A percentile compares a stretch with the other conserved stretches of the same genome.
phyloP scores from a whole-genome alignment of 805 yeast genomes.

The Candida coleopterorum region DNA sequence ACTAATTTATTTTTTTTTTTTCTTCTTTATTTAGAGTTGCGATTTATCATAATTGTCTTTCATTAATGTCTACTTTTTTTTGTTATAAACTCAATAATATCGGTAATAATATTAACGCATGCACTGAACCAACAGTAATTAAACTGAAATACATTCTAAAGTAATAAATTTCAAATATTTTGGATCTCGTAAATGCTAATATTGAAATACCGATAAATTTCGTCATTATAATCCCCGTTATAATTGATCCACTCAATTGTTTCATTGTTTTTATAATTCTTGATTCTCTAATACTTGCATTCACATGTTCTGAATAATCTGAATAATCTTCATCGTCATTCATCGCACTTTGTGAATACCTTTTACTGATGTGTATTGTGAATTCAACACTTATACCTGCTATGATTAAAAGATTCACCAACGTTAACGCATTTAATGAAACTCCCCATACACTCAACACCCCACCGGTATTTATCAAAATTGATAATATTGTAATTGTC shows the following conservation, averaged over 20 bases:
- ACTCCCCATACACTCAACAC: constrained; percentile 71
- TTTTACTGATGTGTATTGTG: constrained; percentile 80
- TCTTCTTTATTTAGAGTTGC: too few relatives aligned
- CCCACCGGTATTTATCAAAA: constrained; percentile 73
- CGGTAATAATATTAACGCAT: constrained; percentile 77
- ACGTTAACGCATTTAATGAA: constrained; percentile 79
- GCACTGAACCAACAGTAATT: constrained; percentile 71
- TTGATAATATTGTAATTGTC: constrained; percentile 53
- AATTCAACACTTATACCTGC: constrained; percentile 92
- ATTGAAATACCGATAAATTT: constrained; percentile 85
- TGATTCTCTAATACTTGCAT: constrained; percentile 7
- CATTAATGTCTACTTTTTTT: too few relatives aligned
- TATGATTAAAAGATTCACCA: constrained; percentile 89
- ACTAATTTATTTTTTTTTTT: too few relatives aligned
- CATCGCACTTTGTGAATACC: constrained; percentile 52
- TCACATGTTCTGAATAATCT: constrained; percentile 5
- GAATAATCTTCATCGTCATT: constrained; percentile 15
- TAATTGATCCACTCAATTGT: constrained; percentile 84
- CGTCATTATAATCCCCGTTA: constrained; percentile 87
- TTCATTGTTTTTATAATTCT: constrained; percentile 57
- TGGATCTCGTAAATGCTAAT: constrained; percentile 79
- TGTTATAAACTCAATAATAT: constrained; percentile 48
- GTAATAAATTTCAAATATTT: constrained; percentile 86
- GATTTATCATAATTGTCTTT: too few relatives aligned
- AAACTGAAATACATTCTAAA: constrained; percentile 92